A percentile compares a stretch with the other conserved stretches of the same genome.
Evolutionary conservation across 2,329 filamentous ascomycete genomes (phyloP).

Genomic region (Periconia macrospinosa): DNA sequence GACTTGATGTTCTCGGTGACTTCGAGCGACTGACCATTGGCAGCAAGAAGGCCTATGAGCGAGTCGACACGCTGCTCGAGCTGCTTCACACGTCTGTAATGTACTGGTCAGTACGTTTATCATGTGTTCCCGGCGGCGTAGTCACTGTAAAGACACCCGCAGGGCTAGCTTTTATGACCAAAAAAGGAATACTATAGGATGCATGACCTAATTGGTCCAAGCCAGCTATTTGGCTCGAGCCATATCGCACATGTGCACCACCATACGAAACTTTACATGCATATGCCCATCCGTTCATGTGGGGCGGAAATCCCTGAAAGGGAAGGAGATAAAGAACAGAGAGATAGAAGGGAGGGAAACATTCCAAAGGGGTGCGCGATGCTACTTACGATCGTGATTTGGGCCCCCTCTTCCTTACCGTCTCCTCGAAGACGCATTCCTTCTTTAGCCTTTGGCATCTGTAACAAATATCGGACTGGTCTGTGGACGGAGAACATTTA

Average conservation of each 20-base stretch:
- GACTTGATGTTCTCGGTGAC: not conserved
- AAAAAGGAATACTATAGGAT: not conserved
- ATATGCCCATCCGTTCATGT: too few species aligned
- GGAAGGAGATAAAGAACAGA: not conserved
- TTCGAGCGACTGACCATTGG: constrained; percentile 7
- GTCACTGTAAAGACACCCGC: too few species aligned
- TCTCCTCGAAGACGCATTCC: constrained; percentile 20
- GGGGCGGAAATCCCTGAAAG: too few species aligned
- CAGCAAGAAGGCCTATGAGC: constrained; percentile 20
- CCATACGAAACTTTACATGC: not conserved
- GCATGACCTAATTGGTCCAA: not conserved
- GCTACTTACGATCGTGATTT: constrained; percentile 27
- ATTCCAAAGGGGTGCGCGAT: too few species aligned
- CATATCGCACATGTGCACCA: not conserved
- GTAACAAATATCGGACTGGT: constrained; percentile 17
- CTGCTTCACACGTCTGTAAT: constrained; percentile 21
- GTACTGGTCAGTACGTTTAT: not conserved
- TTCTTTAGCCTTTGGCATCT: constrained; percentile 25
- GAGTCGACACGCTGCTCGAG: constrained; percentile 28
- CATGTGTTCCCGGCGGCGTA: too few species aligned
- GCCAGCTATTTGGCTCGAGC: not conserved
- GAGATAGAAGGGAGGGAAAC: not conserved
- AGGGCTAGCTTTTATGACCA: not conserved
- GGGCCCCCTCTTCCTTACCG: constrained; percentile 14
- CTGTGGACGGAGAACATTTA: constrained; percentile 22